Percentiles rank a stretch among this genome's conserved stretches.
Conservation (phyloP, 2,329 filamentous ascomycete species). For the Aspergillus fumigatus region DNA sequence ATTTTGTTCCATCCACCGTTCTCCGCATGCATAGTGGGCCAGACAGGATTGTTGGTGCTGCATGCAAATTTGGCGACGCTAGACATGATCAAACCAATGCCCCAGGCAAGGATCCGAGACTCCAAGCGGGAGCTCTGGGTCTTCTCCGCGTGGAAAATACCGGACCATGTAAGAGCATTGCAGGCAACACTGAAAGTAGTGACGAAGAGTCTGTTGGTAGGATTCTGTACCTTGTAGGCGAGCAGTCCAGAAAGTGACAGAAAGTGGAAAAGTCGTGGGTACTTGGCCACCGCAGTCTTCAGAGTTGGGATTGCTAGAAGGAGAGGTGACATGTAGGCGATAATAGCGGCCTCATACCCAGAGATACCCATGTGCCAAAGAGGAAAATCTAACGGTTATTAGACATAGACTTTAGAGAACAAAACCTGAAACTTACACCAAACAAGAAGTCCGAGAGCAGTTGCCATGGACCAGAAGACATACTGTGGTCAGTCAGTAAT, state of each 20-base stretch:
- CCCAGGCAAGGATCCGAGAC: conserved; percentile 73
- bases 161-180: conserved; percentile 78
- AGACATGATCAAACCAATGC: conserved; percentile 76
- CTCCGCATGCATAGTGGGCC: conserved; percentile 83
- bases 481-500: conserved; percentile 54
- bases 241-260: conserved; percentile 73
- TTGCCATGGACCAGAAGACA: conserved; percentile 92
- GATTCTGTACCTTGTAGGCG: conserved; percentile 71
- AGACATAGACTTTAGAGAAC: conserved; percentile 7
- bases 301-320: conserved; percentile 68
- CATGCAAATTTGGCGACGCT: conserved; percentile 88
- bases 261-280: conserved; percentile 68
- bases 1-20: conserved; percentile 93
- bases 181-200: conserved; percentile 77
- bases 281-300: conserved; percentile 62
- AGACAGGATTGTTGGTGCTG: conserved; percentile 92
- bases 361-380: conserved; percentile 99
- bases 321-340: conserved; percentile 76
- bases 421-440: conserved; percentile 69
- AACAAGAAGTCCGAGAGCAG: conserved; percentile 78
- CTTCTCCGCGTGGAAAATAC: conserved; percentile 74
- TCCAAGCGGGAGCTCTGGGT: conserved; percentile 72
- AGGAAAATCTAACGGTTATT: conserved; percentile 66
- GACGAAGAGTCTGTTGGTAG: conserved; percentile 70
- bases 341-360: conserved; percentile 85